phyloP scores from a whole-genome alignment of 2,329 filamentous ascomycete species.

The Pseudocercospora cruenta region DNA sequence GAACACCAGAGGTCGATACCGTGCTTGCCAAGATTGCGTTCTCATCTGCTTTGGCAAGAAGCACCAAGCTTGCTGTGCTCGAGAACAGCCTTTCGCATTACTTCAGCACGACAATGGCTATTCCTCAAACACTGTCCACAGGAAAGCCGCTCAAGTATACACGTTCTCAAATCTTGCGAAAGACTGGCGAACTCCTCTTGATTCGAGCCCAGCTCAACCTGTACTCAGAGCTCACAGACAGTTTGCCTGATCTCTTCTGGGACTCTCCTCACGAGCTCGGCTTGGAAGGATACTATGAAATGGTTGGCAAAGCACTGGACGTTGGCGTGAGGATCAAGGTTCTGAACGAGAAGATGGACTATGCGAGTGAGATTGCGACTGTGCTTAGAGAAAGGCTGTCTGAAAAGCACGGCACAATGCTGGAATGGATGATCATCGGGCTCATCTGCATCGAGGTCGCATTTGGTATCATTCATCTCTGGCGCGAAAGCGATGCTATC shows the following conservation, averaged over 20 bases:
- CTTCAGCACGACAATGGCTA: slow-evolving; percentile 81
- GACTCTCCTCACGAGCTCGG: slow-evolving; percentile 86
- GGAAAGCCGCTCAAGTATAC: slow-evolving; percentile 66
- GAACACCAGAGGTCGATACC: slow-evolving; percentile 51
- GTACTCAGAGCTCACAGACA: slow-evolving; percentile 95
- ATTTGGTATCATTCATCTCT: slow-evolving; percentile 78
- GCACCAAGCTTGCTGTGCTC: slow-evolving; percentile 89
- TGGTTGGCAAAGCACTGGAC: slow-evolving; percentile 86
- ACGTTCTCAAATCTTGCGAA: slow-evolving; percentile 81
- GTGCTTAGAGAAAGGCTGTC: slow-evolving; percentile 86
- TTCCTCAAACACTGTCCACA: slow-evolving; percentile 75
- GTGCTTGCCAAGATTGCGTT: slow-evolving; percentile 95
- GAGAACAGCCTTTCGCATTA: slow-evolving; percentile 82
- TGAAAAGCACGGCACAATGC: slow-evolving; percentile 82
- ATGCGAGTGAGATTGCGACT: slow-evolving; percentile 90
- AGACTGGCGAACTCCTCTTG: slow-evolving; percentile 88
- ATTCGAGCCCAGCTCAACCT: slow-evolving; percentile 92
- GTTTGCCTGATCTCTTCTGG: slow-evolving; percentile 95
- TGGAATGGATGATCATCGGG: slow-evolving; percentile 95
- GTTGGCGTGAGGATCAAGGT: slow-evolving; percentile 88
- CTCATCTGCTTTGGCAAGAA: slow-evolving; percentile 88
- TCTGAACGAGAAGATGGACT: slow-evolving; percentile 96
- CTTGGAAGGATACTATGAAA: slow-evolving; percentile 92
- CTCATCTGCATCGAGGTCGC: slow-evolving; percentile 90
- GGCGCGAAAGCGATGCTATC: slow-evolving; percentile 60